Base-by-base conservation (phyloP, 2,329 filamentous ascomycete genomes). In the Alternaria sp. region DNA sequence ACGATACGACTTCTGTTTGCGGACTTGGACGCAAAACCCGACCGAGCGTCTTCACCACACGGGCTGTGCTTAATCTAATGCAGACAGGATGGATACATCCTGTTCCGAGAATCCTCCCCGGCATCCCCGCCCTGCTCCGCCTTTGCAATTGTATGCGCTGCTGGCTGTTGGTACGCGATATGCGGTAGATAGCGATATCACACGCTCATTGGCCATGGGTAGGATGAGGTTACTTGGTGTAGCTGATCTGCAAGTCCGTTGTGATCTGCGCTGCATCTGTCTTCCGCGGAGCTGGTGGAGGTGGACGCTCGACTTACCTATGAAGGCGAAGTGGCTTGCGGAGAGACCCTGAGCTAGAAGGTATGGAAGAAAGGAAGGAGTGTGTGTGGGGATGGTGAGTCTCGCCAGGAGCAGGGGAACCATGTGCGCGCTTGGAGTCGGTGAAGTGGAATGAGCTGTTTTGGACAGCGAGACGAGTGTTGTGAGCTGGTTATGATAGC, bases 311-410 rank as follows among this genome's bases (percentile, higher is more conserved):
- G 36, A 66, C 56, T 57, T 67, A 64, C 65, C 62, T 52, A 46
- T 57, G 17, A 9, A 47, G 28, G 58, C 49, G 44, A 46, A 32
- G 55, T 64, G 51, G 61, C 51, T 64, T 64, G 58, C 50, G 51
- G 57, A 61, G 54, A 51, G 59, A 62, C 61, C 60, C 47, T 69
- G 59, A 43, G 54, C 66, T 65, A 69, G 56, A 59, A 60, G 54
- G 49, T 6, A 57, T 59, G 55, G 60, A 62, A 62, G 55, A 17
- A 43, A 32, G 28, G 51, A 57, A 60, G 54, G 26, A 50, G 23
- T 25, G 21, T 26, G 47, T 54, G 57, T 47, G 51, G 61, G 45
- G 57, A 47, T 26, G 36, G 44, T 52, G 21, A 32, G 28, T 30
- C 32, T 26, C 17, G 45, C 28, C 21, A 45, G 21, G 55, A 47